Evolutionary conservation across 2,329 filamentous ascomycete genomes (phyloP).

Genomic region (Diplodia intermedia): DNA sequence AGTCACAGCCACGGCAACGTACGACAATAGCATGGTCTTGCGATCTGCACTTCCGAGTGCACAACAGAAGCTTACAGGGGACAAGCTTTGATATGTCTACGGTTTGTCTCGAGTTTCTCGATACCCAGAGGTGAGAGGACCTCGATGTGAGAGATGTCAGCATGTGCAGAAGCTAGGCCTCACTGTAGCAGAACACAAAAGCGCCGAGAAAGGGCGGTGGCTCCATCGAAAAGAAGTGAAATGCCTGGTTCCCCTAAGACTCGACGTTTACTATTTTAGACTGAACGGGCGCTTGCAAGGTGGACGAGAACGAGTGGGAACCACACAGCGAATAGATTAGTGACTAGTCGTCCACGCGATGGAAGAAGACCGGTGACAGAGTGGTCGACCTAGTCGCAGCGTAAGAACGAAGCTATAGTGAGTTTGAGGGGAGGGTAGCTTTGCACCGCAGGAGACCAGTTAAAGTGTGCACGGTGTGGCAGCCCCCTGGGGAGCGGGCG

Average conservation of each 20-base stretch:
- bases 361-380: background rate
- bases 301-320: no score
- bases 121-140: background rate
- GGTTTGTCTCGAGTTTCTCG: no score
- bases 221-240: no score
- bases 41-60: background rate
- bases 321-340: no score
- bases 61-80: background rate
- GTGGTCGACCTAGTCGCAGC: background rate
- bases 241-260: no score
- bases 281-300: no score
- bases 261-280: no score
- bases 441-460: no score
- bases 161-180: background rate
- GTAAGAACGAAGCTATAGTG: background rate
- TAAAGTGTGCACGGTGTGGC: no score
- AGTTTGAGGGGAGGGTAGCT: background rate
- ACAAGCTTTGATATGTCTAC: background rate
- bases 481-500: conserved; percentile 1
- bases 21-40: background rate
- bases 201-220: no score
- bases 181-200: no score
- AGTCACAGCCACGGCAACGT: background rate
- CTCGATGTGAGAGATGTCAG: background rate
- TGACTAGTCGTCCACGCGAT: no score